Evolutionary conservation across 768 basidiomycete species (phyloP).

Genomic region (Termitomyces titanicus): DNA sequence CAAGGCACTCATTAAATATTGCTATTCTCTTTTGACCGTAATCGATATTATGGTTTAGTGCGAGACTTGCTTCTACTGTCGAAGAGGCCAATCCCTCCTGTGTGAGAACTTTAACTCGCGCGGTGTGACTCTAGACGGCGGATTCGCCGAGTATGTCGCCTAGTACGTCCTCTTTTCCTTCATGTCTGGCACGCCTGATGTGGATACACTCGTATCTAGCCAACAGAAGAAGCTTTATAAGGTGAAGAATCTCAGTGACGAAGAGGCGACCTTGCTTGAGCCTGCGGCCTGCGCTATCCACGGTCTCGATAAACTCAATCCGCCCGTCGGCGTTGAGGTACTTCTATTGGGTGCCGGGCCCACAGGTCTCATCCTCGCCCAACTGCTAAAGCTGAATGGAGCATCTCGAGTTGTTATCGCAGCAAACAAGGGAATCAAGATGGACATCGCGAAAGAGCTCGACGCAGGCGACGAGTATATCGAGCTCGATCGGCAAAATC

Average conservation of each 20-base stretch:
- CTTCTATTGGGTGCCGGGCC: slow-evolving; percentile 89
- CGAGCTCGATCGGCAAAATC: slow-evolving; percentile 74
- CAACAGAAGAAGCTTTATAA: slow-evolving; percentile 77
- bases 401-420: slow-evolving; percentile 79
- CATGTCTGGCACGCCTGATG: not conserved
- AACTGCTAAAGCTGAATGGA: slow-evolving; percentile 84
- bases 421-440: slow-evolving; percentile 89
- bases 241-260: slow-evolving; percentile 82
- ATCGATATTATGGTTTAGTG: slow-evolving; percentile 44
- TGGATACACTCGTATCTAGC: slow-evolving; percentile 13
- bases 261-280: slow-evolving; percentile 85
- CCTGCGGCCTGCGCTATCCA: slow-evolving; percentile 91
- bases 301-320: slow-evolving; percentile 83
- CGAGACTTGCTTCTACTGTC: slow-evolving; percentile 83
- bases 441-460: slow-evolving; percentile 77
- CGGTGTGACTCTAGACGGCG: slow-evolving; percentile 79
- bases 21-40: not conserved
- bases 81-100: slow-evolving; percentile 74
- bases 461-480: slow-evolving; percentile 83
- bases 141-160: slow-evolving; percentile 86
- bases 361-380: slow-evolving; percentile 85
- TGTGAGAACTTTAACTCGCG: slow-evolving; percentile 84
- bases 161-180: slow-evolving; percentile 47
- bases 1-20: not conserved
- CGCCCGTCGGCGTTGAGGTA: slow-evolving; percentile 80